These are phyloP conservation scores for Metschnikowia vanudenii DNA, from an alignment of 805 yeast genomes.

Conservation along the genomic window DNA sequence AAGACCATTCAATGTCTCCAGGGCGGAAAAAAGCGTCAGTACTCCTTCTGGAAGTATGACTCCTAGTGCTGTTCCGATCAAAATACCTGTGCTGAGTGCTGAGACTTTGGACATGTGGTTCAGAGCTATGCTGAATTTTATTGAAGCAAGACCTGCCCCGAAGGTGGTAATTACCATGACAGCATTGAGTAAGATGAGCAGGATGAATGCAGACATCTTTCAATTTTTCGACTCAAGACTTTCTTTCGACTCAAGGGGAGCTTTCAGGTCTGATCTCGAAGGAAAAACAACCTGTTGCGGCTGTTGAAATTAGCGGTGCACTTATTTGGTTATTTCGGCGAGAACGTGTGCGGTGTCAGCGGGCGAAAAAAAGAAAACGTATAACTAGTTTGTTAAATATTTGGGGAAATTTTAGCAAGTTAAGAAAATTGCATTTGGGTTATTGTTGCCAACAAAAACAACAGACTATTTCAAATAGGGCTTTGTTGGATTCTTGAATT, in stretches of 20 bases:
- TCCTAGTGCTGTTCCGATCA: conserved; percentile 57
- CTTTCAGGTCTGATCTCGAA: too few species aligned
- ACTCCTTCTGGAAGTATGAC: conserved; percentile 69
- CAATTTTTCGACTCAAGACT: not conserved
- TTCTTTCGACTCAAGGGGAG: not conserved
- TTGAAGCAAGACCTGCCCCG: conserved; percentile 14
- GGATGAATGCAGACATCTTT: conserved; percentile 6
- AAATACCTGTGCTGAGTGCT: conserved; percentile 55
- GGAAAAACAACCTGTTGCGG: too few species aligned
- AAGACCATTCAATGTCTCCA: not conserved
- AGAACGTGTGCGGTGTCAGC: too few species aligned
- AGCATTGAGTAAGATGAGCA: conserved; percentile 9
- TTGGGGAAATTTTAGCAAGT: too few species aligned
- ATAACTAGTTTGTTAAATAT: too few species aligned
- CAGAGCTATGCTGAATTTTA: conserved; percentile 12
- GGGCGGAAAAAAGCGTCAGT: conserved; percentile 36
- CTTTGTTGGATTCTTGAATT: too few species aligned
- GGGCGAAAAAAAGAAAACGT: too few species aligned
- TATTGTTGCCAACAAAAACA: too few species aligned
- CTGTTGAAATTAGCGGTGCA: too few species aligned
- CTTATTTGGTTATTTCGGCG: too few species aligned
- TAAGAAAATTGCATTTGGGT: too few species aligned
- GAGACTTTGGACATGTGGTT: conserved; percentile 38
- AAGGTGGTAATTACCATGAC: conserved; percentile 14
- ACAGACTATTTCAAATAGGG: too few species aligned